Percentiles rank a stretch among this genome's conserved stretches.
Evolutionary conservation across 345 rosid species (phyloP).

Genomic region (Balakata baccata): DNA sequence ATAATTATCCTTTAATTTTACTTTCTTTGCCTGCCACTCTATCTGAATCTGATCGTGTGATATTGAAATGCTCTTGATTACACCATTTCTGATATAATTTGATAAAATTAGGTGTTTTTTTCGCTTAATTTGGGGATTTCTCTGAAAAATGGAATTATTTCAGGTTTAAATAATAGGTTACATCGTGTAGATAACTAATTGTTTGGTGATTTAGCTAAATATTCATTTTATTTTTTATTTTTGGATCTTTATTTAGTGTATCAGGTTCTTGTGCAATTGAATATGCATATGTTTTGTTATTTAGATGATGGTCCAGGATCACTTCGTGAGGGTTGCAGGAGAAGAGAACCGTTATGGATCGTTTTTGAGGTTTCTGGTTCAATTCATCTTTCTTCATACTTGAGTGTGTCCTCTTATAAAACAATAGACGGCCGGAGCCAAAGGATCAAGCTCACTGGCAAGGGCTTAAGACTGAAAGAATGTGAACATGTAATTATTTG

Average conservation of each 20-base stretch:
- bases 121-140: neutral
- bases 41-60: neutral
- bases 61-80: neutral
- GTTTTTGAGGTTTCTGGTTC: slow-evolving; percentile 77
- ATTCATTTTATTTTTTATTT: neutral
- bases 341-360: slow-evolving; percentile 81
- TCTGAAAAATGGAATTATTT: neutral
- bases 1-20: neutral
- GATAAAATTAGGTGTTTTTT: neutral
- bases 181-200: neutral
- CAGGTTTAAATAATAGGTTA: neutral
- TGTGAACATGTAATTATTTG: slow-evolving; percentile 80
- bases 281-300: neutral
- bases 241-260: neutral
- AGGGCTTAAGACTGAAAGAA: slow-evolving; percentile 78
- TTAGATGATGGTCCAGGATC: slow-evolving; percentile 93
- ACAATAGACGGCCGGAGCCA: slow-evolving; percentile 95
- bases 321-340: slow-evolving; percentile 69
- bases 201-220: neutral
- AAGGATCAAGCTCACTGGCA: slow-evolving; percentile 72
- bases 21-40: neutral
- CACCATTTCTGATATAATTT: neutral
- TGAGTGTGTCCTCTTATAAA: slow-evolving; percentile 74
- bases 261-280: neutral
- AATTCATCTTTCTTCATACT: slow-evolving; percentile 55